phyloP scores from a whole-genome alignment of 176 grass and related monocot species.

The Carex kokanica region DNA sequence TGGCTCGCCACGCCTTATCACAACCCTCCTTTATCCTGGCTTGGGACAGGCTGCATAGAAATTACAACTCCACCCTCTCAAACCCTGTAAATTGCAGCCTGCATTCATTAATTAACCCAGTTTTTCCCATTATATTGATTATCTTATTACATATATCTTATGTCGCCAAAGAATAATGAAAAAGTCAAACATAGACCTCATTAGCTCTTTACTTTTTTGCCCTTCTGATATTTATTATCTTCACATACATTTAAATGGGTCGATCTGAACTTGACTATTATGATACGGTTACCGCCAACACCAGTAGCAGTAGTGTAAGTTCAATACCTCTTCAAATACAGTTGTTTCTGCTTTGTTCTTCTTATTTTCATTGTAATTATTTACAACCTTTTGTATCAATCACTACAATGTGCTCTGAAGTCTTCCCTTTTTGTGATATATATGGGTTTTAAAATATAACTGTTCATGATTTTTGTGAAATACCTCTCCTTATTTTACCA shows the following conservation, averaged over 20 bases:
- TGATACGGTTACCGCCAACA: neutral
- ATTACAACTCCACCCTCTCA: neutral
- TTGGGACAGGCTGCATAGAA: too few species aligned
- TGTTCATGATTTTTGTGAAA: neutral
- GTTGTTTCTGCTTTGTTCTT: neutral
- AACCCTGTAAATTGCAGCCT: neutral
- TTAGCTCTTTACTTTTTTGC: neutral
- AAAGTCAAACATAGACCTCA: neutral
- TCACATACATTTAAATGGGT: neutral
- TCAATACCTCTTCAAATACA: neutral
- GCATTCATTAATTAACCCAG: neutral
- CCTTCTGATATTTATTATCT: neutral
- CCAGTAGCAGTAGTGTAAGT: neutral
- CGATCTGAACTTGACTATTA: neutral
- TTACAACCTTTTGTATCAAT: neutral
- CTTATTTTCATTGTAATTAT: neutral
- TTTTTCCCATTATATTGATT: neutral
- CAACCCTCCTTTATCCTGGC: too few species aligned
- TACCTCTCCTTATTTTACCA: neutral
- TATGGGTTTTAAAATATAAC: neutral
- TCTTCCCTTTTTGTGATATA: neutral
- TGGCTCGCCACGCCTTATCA: too few species aligned
- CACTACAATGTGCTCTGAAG: conserved; percentile 8
- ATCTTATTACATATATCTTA: neutral
- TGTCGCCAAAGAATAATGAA: neutral